A percentile compares a stretch with the other conserved stretches of the same genome.
These are phyloP conservation scores for Blastomyces emzantsi DNA, from an alignment of 2,329 filamentous ascomycete species.

Conservation along the genomic window DNA sequence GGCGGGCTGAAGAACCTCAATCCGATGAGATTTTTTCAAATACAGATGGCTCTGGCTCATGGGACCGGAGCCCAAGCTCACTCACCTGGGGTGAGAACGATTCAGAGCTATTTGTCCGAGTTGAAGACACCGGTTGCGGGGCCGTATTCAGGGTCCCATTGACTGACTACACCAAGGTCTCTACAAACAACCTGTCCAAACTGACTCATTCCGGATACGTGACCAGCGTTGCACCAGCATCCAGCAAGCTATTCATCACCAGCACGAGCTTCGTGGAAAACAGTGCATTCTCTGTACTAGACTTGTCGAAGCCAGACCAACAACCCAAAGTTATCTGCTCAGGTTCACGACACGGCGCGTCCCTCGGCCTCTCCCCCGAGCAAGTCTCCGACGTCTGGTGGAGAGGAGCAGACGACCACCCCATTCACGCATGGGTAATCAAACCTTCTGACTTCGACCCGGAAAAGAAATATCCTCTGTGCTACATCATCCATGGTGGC, in stretches of 20 bases:
- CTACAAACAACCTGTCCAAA: slow-evolving; percentile 27
- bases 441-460: slow-evolving; percentile 40
- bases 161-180: slow-evolving; percentile 23
- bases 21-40: slow-evolving; percentile 31
- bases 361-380: slow-evolving; percentile 34
- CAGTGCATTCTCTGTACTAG: slow-evolving; percentile 33
- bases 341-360: slow-evolving; percentile 27
- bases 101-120: slow-evolving; percentile 33
- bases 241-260: slow-evolving; percentile 33
- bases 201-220: slow-evolving; percentile 36
- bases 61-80: slow-evolving; percentile 35
- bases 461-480: slow-evolving; percentile 44
- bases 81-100: slow-evolving; percentile 37
- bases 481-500: slow-evolving; percentile 48
- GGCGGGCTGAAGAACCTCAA: slow-evolving; percentile 2
- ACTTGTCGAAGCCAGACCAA: slow-evolving; percentile 23
- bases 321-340: slow-evolving; percentile 32
- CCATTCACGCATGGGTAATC: slow-evolving; percentile 40
- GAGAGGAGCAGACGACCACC: slow-evolving; percentile 36
- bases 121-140: slow-evolving; percentile 35
- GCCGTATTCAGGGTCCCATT: slow-evolving; percentile 29
- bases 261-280: slow-evolving; percentile 39
- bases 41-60: slow-evolving; percentile 31
- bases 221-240: slow-evolving; percentile 30
- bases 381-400: slow-evolving; percentile 41